Evolutionary conservation across 2,329 filamentous ascomycete species (phyloP).

Genomic region (Fusarium denticulatum): DNA sequence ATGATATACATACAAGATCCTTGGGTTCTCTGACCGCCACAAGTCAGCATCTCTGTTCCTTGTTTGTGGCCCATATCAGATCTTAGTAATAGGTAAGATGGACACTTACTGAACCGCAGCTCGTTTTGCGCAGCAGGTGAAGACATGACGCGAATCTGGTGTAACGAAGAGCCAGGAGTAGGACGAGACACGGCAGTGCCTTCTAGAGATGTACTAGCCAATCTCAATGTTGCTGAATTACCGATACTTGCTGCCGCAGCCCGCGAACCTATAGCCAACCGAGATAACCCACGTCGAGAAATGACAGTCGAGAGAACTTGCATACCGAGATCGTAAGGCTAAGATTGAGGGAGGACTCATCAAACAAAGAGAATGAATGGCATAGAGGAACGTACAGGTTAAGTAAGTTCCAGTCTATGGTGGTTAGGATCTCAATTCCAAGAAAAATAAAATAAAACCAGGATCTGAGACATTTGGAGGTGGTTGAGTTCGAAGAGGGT

Average conservation of each 20-base stretch:
- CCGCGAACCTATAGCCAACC: slow-evolving; percentile 17
- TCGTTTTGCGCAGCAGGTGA: slow-evolving; percentile 12
- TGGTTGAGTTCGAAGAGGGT: slow-evolving; percentile 10
- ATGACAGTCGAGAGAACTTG: slow-evolving; percentile 15
- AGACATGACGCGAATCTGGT: slow-evolving; percentile 28
- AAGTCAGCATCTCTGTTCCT: slow-evolving; percentile 16
- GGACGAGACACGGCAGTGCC: background rate
- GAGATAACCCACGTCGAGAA: slow-evolving; percentile 33
- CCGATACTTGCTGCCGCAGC: slow-evolving; percentile 8
- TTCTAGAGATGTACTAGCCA: background rate
- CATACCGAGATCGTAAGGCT: slow-evolving; percentile 13
- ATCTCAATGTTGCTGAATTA: background rate
- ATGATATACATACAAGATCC: slow-evolving; percentile 56
- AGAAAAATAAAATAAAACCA: background rate
- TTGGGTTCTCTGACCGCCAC: slow-evolving; percentile 54
- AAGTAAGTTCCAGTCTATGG: background rate
- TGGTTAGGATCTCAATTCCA: background rate
- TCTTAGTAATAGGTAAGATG: background rate
- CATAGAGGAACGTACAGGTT: background rate
- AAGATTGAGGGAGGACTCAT: background rate
- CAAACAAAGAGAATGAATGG: background rate
- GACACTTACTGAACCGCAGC: slow-evolving; percentile 49
- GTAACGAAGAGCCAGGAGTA: background rate
- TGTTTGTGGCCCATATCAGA: background rate
- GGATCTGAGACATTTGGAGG: slow-evolving; percentile 25